Evolutionary conservation across 176 grass and related monocot genomes (phyloP).

Genomic region (Puya raimondii): DNA sequence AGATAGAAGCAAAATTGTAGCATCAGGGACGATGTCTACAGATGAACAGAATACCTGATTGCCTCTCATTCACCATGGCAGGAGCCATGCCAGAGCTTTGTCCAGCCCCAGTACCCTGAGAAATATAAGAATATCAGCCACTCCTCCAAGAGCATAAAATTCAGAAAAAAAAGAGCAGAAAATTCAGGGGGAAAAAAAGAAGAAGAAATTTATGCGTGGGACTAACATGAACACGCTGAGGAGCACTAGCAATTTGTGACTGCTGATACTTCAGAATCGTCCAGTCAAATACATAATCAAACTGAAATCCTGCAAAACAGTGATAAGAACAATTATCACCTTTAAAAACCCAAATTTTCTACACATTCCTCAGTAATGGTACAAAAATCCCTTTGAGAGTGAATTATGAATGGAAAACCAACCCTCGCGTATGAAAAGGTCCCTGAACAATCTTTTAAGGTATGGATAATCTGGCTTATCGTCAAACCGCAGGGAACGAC

Average conservation of each 20-base stretch:
- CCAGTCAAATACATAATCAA: conserved; percentile 99
- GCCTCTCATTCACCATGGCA: conserved; percentile 56
- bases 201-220: background rate
- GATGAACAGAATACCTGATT: conserved; percentile 41
- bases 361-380: background rate
- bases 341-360: background rate
- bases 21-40: background rate
- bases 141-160: background rate
- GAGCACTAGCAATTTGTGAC: conserved; percentile 78
- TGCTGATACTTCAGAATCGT: conserved; percentile 97
- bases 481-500: conserved; percentile 79
- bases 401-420: conserved; percentile 16
- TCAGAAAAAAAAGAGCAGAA: background rate
- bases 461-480: conserved; percentile 97
- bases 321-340: conserved; percentile 10
- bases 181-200: background rate
- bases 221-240: conserved; percentile 56
- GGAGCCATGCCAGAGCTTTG: conserved; percentile 66
- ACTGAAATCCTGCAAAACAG: conserved; percentile 82
- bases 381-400: background rate
- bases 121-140: conserved; percentile 11
- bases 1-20: conserved; percentile 5
- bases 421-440: conserved; percentile 98
- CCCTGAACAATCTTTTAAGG: conserved; percentile 87
- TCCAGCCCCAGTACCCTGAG: conserved; percentile 58